Evolutionary conservation across 108 stramenopile genomes (phyloP).

Genomic region (Cyclotella baltica): DNA sequence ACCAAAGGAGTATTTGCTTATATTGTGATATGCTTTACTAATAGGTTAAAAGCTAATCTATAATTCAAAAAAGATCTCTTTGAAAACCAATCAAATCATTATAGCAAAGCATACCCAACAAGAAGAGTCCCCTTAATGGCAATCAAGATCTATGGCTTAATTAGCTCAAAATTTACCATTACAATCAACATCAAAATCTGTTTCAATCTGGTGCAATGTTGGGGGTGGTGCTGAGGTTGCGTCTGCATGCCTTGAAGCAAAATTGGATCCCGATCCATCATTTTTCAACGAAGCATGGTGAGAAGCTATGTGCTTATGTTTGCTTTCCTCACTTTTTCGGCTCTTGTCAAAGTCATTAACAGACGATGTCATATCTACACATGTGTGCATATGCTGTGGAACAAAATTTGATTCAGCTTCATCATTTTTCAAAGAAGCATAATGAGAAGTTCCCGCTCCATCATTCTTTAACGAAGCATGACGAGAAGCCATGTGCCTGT

Average conservation of each 20-base stretch:
- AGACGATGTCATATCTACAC: too few species aligned
- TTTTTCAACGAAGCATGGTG: too few species aligned
- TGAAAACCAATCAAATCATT: background rate
- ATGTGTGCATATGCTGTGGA: too few species aligned
- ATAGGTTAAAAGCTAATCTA: background rate
- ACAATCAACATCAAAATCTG: background rate
- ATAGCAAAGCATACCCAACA: background rate
- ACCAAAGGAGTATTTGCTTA: background rate
- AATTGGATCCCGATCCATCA: too few species aligned
- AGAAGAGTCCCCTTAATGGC: background rate
- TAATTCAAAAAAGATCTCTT: background rate
- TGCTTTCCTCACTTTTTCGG: too few species aligned
- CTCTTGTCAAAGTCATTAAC: too few species aligned
- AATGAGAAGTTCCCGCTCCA: background rate
- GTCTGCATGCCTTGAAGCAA: too few species aligned
- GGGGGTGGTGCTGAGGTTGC: constrained; percentile 2
- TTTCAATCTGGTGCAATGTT: constrained; percentile 4
- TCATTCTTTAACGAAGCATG: too few species aligned
- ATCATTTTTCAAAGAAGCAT: background rate
- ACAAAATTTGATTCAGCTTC: too few species aligned
- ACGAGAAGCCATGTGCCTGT: too few species aligned
- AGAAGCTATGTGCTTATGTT: too few species aligned
- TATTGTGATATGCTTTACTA: background rate
- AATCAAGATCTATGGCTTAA: background rate
- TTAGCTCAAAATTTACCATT: background rate